Evolutionary conservation across 1,139 yeast genomes (phyloP).

Genomic region (Pneumocystis wakefieldiae): DNA sequence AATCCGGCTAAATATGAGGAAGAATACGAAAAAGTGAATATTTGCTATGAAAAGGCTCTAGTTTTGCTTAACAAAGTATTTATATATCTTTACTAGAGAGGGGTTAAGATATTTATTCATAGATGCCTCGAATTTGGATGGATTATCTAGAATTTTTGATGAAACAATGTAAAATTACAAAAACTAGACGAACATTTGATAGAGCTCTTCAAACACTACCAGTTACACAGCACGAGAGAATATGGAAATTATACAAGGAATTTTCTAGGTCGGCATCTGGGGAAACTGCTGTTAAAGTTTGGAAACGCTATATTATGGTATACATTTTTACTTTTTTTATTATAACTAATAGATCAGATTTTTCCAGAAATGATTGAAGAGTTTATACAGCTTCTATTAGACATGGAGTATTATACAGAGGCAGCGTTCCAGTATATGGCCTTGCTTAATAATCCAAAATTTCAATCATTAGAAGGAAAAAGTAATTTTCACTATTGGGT

Average conservation of each 20-base stretch:
- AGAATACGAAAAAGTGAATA: conserved; percentile 28
- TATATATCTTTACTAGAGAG: background rate
- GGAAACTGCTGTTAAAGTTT: conserved; percentile 29
- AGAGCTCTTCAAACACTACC: conserved; percentile 38
- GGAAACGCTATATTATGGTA: conserved; percentile 29
- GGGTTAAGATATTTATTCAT: background rate
- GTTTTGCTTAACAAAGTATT: conserved; percentile 25
- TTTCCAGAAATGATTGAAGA: conserved; percentile 26
- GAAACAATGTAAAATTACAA: conserved; percentile 28
- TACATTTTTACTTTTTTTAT: background rate
- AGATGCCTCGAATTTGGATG: conserved; percentile 41
- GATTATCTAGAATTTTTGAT: conserved; percentile 37
- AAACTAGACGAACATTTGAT: conserved; percentile 38
- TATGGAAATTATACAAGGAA: conserved; percentile 47
- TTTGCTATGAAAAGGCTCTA: conserved; percentile 37
- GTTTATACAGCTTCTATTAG: conserved; percentile 20
- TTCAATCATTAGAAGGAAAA: conserved; percentile 25
- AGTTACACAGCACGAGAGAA: conserved; percentile 35
- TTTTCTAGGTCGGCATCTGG: conserved; percentile 38
- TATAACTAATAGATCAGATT: conserved; percentile 19
- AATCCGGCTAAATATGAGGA: conserved; percentile 23
- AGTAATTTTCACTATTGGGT: conserved; percentile 34
- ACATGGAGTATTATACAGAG: conserved; percentile 18
- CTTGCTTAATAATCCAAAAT: conserved; percentile 24
- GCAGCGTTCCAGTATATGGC: conserved; percentile 22